phyloP scores from a whole-genome alignment of 1,284 basidiomycete genomes.

The Rhodotorula glutinis region DNA sequence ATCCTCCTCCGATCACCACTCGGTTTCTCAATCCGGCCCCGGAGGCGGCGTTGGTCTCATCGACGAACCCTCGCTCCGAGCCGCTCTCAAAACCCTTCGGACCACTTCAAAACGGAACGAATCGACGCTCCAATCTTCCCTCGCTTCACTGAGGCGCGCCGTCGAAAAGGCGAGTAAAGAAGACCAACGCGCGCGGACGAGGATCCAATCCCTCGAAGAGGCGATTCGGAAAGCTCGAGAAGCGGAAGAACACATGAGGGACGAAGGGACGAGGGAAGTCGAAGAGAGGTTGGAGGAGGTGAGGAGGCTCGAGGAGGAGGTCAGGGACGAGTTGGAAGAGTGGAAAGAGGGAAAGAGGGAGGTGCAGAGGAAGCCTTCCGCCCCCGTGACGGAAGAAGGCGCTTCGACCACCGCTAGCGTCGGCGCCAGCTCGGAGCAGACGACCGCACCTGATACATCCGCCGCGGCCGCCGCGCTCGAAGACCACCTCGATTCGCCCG shows the following conservation, averaged over 20 bases:
- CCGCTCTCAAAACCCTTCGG: conserved; percentile 30
- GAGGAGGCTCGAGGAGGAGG: conserved; percentile 11
- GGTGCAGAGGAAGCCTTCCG: not conserved
- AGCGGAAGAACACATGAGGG: conserved; percentile 16
- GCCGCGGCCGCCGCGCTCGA: not conserved
- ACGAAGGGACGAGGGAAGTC: conserved; percentile 13
- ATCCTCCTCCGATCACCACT: not conserved
- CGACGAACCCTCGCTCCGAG: conserved; percentile 29
- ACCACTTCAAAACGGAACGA: conserved; percentile 28
- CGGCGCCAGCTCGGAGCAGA: not conserved
- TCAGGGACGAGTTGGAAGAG: conserved; percentile 13
- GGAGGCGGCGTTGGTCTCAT: not conserved
- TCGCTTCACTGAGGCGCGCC: conserved; percentile 23
- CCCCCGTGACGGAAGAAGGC: not conserved
- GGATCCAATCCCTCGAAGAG: conserved; percentile 37
- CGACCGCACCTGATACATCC: not conserved
- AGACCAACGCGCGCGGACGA: conserved; percentile 37
- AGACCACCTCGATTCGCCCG: not conserved
- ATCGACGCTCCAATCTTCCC: conserved; percentile 20
- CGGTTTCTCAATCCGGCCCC: not conserved
- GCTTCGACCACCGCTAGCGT: not conserved
- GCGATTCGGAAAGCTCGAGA: conserved; percentile 29
- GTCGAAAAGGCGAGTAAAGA: conserved; percentile 40
- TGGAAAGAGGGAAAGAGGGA: conserved; percentile 23
- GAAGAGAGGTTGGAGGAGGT: conserved; percentile 13